Conservation (phyloP, 805 yeast genomes). For the Metschnikowia peoriensis region DNA sequence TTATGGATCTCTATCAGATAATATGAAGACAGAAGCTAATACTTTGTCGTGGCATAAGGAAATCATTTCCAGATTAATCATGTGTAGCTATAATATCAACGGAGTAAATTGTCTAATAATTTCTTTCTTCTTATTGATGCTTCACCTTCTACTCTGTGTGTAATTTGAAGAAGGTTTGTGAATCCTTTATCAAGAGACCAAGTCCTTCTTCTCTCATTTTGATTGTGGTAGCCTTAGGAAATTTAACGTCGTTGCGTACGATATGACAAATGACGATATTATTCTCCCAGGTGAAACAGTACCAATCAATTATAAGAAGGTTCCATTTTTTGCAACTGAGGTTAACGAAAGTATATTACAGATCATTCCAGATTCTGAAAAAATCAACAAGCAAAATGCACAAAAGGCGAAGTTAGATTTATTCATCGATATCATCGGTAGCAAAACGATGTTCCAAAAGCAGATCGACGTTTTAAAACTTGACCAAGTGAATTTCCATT, state of each 20-base stretch:
- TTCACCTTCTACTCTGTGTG: too few relatives aligned
- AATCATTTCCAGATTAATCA: too few relatives aligned
- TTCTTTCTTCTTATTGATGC: too few relatives aligned
- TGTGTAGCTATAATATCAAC: too few relatives aligned
- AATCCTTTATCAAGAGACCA: constrained; percentile 21
- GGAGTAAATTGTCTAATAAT: too few relatives aligned
- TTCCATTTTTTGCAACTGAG: constrained; percentile 37
- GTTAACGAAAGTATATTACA: constrained; percentile 32
- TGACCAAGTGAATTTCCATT: constrained; percentile 31
- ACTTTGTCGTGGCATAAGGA: too few relatives aligned
- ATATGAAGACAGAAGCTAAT: too few relatives aligned
- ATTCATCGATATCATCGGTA: constrained; percentile 41
- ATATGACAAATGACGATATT: constrained; percentile 34
- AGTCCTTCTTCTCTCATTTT: constrained; percentile 19
- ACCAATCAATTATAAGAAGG: constrained; percentile 37
- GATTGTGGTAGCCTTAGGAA: constrained; percentile 20
- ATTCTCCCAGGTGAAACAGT: constrained; percentile 34
- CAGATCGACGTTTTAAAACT: constrained; percentile 27
- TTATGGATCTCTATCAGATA: too few relatives aligned
- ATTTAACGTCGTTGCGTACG: constrained; percentile 31
- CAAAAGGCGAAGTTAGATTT: constrained; percentile 32
- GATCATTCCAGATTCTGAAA: constrained; percentile 20
- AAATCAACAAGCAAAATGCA: constrained; percentile 21
- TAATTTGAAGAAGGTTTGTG: too few relatives aligned
- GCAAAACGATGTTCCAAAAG: constrained; percentile 35